phyloP scores from a whole-genome alignment of 768 basidiomycete genomes.

The Kwoniella botswanensis region DNA sequence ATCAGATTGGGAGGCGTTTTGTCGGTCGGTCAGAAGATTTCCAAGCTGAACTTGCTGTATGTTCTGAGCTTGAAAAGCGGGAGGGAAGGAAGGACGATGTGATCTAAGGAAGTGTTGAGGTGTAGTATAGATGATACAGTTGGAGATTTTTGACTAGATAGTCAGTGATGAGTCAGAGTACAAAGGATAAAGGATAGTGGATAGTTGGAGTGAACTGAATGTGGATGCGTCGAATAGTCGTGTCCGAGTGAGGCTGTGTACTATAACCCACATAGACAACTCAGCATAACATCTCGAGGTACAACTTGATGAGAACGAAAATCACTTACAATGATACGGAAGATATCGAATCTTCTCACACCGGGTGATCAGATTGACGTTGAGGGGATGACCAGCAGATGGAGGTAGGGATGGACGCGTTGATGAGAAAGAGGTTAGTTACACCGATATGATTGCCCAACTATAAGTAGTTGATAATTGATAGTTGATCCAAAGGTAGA shows the following conservation, averaged over 20 bases:
- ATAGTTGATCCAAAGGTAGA: background rate
- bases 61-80: background rate
- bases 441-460: background rate
- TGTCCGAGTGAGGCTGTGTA: background rate
- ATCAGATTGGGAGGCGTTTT: background rate
- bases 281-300: background rate
- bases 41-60: background rate
- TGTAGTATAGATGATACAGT: background rate
- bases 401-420: background rate
- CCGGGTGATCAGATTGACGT: background rate
- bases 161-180: background rate
- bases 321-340: background rate
- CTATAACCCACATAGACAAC: background rate
- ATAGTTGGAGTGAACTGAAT: background rate
- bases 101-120: background rate
- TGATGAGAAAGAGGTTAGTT: background rate
- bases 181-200: slow-evolving; percentile 7
- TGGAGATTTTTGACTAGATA: background rate
- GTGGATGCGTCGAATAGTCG: slow-evolving; percentile 1
- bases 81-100: background rate
- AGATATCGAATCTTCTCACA: slow-evolving; percentile 2
- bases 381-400: background rate
- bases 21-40: background rate
- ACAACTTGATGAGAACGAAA: background rate
- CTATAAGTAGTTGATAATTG: background rate